phyloP scores from a whole-genome alignment of 2,329 filamentous ascomycete genomes.

The Penicillium sp. region DNA sequence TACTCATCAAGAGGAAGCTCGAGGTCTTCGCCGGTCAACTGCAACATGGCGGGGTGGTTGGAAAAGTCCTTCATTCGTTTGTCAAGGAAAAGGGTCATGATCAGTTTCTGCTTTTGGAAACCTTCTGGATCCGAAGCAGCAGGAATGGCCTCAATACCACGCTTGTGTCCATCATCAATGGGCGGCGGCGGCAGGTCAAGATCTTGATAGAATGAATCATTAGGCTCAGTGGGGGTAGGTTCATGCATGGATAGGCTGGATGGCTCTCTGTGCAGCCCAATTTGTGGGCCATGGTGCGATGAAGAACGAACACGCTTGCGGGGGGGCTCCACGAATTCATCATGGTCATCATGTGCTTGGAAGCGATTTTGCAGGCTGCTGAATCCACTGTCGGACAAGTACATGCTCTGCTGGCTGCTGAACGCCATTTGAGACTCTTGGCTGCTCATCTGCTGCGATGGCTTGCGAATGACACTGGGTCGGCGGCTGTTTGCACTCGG shows the following conservation, averaged over 20 bases:
- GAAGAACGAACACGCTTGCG: slow-evolving; percentile 70
- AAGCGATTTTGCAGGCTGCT: slow-evolving; percentile 62
- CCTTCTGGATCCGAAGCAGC: slow-evolving; percentile 62
- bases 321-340: slow-evolving; percentile 72
- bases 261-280: slow-evolving; percentile 37
- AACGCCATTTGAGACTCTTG: slow-evolving; percentile 67
- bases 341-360: slow-evolving; percentile 43
- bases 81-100: slow-evolving; percentile 83
- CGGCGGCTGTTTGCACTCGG: slow-evolving; percentile 68
- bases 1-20: slow-evolving; percentile 91
- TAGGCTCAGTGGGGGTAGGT: slow-evolving; percentile 49
- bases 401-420: slow-evolving; percentile 79
- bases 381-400: slow-evolving; percentile 75
- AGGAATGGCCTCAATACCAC: slow-evolving; percentile 48
- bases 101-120: slow-evolving; percentile 76
- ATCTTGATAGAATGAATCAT: slow-evolving; percentile 51
- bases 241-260: slow-evolving; percentile 42
- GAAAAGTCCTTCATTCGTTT: slow-evolving; percentile 68
- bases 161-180: slow-evolving; percentile 34
- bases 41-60: slow-evolving; percentile 74
- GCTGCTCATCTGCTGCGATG: slow-evolving; percentile 63
- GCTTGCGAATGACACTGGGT: slow-evolving; percentile 70
- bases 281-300: slow-evolving; percentile 52
- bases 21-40: slow-evolving; percentile 75
- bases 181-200: slow-evolving; percentile 34